Base-by-base conservation (phyloP, 2,329 filamentous ascomycete species). In the Sarocladium oryzae region DNA sequence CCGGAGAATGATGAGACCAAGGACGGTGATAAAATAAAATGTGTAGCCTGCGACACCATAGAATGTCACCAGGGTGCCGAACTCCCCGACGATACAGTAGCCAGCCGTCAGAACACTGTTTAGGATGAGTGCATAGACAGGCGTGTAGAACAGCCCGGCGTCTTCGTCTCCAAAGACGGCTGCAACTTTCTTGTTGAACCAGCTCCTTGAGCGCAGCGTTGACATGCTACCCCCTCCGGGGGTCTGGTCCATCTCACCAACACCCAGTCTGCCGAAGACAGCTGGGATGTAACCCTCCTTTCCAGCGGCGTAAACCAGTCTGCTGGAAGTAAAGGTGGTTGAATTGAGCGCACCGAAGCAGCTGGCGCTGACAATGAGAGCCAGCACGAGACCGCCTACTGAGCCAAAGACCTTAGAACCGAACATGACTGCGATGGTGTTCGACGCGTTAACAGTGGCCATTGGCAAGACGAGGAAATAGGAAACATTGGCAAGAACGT, bases 31-130 rank as follows among this genome's bases (percentile, higher is more conserved):
- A 67, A 99, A 99, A 72, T 99, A 99, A 65, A 99, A 99, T 0
- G 89, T 89, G 66, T 99, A 99, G 13, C 91, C 91, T 0, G 93
- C 93, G 11, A 99, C 93, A 52, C 93, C 93, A 70, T 97, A 97
- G 66, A 99, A 99, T 1, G 93, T 97, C 52, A 97, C 79, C 2
- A 99, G 79, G 0, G 92, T 96, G 50, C 83, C 78, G 64, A 99
- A 97, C 66, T 96, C 89, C 68, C 93, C 93, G 4, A 95, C 83
- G 2, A 87, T 62, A 55, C 96, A 84, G 71, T 97, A 99, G 1
- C 78, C 71, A 3, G 79, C 71, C 1, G 89, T 95, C 20, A 99
- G 71, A 3, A 71, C 57, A 36, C 79, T 78, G 67, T 99, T 99
- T 59, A 97, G 81, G 2, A 86, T 62, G 70, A 97, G 88, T 6